Evolutionary conservation across 1,284 basidiomycete species (phyloP).

Genomic region (Singerocomus rubriflavus): DNA sequence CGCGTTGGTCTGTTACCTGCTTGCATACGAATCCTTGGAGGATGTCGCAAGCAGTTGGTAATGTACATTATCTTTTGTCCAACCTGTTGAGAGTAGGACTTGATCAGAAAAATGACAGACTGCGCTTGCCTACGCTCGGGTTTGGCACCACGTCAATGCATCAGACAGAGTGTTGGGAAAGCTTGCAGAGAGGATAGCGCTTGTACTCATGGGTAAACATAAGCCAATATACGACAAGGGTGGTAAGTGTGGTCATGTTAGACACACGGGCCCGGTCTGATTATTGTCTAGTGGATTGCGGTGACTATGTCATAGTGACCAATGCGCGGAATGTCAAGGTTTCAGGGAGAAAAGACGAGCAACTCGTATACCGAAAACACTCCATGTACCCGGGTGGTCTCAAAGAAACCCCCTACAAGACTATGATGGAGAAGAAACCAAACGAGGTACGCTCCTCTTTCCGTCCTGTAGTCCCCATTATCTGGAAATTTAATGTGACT

Average conservation of each 20-base stretch:
- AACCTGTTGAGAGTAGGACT: background rate
- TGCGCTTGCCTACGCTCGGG: constrained; percentile 85
- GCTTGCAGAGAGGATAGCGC: constrained; percentile 90
- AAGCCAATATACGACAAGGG: constrained; percentile 96
- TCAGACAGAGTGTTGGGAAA: constrained; percentile 88
- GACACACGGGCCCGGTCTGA: background rate
- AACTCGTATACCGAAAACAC: constrained; percentile 88
- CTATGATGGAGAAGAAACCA: constrained; percentile 82
- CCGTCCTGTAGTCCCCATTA: background rate
- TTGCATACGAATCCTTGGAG: background rate
- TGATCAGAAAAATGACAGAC: constrained; percentile 55
- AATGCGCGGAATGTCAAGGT: constrained; percentile 85
- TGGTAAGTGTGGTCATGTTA: constrained; percentile 47
- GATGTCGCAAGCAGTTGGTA: constrained; percentile 68
- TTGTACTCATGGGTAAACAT: constrained; percentile 98
- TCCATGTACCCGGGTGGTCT: constrained; percentile 93
- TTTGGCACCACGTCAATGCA: constrained; percentile 96
- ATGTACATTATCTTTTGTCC: constrained; percentile 41
- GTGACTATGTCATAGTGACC: constrained; percentile 97
- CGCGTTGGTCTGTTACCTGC: background rate
- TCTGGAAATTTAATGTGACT: background rate
- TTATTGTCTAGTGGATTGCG: constrained; percentile 72
- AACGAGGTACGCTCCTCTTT: constrained; percentile 74
- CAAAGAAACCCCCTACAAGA: constrained; percentile 83
- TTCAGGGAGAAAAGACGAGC: constrained; percentile 86